Base-by-base conservation (phyloP, 1,139 yeast genomes). In the Pichia sp. region DNA sequence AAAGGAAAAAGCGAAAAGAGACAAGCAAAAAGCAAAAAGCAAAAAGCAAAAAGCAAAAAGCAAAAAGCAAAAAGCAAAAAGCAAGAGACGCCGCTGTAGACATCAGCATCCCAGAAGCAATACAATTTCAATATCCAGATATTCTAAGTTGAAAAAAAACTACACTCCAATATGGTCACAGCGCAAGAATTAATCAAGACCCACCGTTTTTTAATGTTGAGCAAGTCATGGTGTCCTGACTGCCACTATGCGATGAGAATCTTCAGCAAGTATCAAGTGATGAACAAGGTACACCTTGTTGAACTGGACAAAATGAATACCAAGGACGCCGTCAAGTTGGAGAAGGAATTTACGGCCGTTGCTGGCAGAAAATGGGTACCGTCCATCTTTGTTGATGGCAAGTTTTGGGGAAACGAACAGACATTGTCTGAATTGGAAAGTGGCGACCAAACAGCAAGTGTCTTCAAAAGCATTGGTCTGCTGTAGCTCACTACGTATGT, bases 211-310 rank as follows among this genome's bases (percentile, higher is more conserved):
- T 70, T 84, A 51, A 76, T 81, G 73, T 63, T 83, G 16, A 77
- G 85, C 39, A 84, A 83, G 56, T 73, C 83, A 22, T 84, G 89
- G 89, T 84, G 90, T 63, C 85, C 87, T 1, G 90, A 84, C 58
- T 84, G 90, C 58, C 78, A 74, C 44, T 84, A 81, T 59, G 77
- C 84, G 12, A 72, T 77, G 52, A 66, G 67, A 24, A 65, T 82
- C 22, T 82, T 80, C 72, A 69, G 72, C 46, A 72, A 75, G 46
- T 74, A 71, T 56, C 70, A 72, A 20, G 79, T 81, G 11, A 56
- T 58, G 9, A 67, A 70, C 48, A 79, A 81, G 55, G 68, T 82
- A 23, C 68, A 71, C 45, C 61, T 77, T 22, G 70, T 83, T 40
- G 89, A 84, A 61, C 70, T 84, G 42, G 90, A 82, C 57, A 73